Base-by-base conservation (phyloP, 345 rosid species). In the Balakata baccata region DNA sequence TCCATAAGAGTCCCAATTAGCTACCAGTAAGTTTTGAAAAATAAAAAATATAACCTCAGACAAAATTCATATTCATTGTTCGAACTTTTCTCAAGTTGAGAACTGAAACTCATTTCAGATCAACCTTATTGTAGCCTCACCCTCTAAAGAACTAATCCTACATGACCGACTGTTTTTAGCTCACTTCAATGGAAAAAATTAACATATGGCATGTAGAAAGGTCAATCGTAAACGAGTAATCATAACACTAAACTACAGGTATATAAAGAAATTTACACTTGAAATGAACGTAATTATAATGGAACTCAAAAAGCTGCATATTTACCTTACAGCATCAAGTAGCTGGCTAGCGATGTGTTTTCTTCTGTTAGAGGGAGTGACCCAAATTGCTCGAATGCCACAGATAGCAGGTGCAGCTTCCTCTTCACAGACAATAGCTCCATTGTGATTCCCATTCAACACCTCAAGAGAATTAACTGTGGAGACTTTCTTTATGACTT, bases 321-420 rank as follows among this genome's bases (percentile, higher is more conserved):
- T 57, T 76, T 85, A 90, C 98, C 97, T 87, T n/a, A 78, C 83
- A 63, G 90, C 92, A 60, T 95, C 93, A 9, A 95, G 87, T 64
- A 95, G 87, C 23, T 52, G 81, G 43, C 82, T 87, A 6, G 98
- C 99, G 68, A 92, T 77, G 70, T 85, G 84, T 80, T 87, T 90
- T 81, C 92, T 87, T 84, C 98, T 85, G 79, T 89, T 88, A 54
- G 85, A 84, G 47, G 97, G 96, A 70, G 92, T 77, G 66, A 92
- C 94, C 99, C 99, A 92, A 54, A 92, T 81, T 4, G 93, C 99
- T 84, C 99, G 84, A 41, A 95, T 73, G 70, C 99, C 98, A 57
- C 97, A 95, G 18, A 83, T 60, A 78, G 87, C 92, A 0, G 82
- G 73, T 74, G 81, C 80, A 46, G 88, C 82, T 81, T 81, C 85